Percentiles rank a stretch among this genome's conserved stretches.
These are phyloP conservation scores for Xylariales sp. DNA, from an alignment of 2,329 filamentous ascomycete genomes.

Conservation along the genomic window DNA sequence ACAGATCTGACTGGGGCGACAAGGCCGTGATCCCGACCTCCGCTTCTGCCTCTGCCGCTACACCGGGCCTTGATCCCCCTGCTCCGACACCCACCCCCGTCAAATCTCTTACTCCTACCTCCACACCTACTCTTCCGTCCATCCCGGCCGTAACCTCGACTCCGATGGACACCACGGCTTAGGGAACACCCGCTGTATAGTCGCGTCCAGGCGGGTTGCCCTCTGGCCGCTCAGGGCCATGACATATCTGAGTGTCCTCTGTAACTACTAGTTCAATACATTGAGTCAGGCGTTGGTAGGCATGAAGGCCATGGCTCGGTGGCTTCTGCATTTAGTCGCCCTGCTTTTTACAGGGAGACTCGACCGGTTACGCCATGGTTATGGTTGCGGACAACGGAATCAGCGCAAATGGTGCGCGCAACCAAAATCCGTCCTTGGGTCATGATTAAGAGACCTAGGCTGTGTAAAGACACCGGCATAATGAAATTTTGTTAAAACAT, in stretches of 20 bases:
- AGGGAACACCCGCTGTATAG: no score
- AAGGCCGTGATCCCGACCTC: conserved; percentile 11
- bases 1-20: conserved; percentile 36
- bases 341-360: background rate
- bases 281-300: conserved; percentile 6
- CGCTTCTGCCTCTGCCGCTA: background rate
- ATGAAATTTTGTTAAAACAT: no score
- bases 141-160: background rate
- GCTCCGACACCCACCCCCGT: background rate
- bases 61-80: background rate
- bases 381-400: no score
- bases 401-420: no score
- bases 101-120: background rate
- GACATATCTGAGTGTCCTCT: background rate
- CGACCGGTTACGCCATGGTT: no score
- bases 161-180: no score
- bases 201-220: background rate
- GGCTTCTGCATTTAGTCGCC: background rate
- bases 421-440: no score
- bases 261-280: conserved; percentile 2
- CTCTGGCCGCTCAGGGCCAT: background rate
- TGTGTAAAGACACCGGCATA: no score
- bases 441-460: no score
- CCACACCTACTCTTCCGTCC: background rate
- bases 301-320: background rate